Conservation (phyloP, 2,329 filamentous ascomycete genomes). For the Boeremia lycopersici region DNA sequence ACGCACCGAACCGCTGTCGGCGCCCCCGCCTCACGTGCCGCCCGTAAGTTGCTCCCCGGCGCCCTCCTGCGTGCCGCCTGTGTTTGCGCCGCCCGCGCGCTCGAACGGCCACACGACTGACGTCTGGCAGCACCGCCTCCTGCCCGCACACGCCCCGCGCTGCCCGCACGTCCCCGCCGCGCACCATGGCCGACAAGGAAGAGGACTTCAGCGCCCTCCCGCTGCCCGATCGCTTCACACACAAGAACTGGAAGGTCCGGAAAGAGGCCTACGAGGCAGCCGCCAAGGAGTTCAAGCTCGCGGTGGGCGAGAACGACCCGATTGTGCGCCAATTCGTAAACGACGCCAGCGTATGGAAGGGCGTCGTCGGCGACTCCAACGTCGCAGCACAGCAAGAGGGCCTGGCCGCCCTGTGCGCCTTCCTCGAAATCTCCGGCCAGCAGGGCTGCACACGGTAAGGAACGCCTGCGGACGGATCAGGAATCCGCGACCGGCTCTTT, state of each 20-base stretch:
- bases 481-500: background rate
- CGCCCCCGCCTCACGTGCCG: background rate
- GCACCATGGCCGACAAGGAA: constrained; percentile 77
- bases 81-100: background rate
- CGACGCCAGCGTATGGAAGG: constrained; percentile 88
- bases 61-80: too few species aligned
- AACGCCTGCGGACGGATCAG: background rate
- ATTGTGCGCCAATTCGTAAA: constrained; percentile 86
- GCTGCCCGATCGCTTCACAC: constrained; percentile 77
- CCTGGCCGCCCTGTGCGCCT: constrained; percentile 83
- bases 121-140: constrained; percentile 3
- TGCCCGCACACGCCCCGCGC: constrained; percentile 13
- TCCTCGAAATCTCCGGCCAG: constrained; percentile 86
- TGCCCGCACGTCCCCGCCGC: constrained; percentile 13
- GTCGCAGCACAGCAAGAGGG: constrained; percentile 96
- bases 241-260: constrained; percentile 97
- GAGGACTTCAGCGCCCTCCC: constrained; percentile 81
- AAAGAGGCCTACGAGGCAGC: constrained; percentile 95
- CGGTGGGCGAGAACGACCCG: constrained; percentile 83
- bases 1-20: background rate
- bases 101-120: background rate
- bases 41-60: background rate
- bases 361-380: constrained; percentile 90
- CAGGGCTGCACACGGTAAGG: constrained; percentile 75
- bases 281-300: constrained; percentile 81